Conservation (phyloP, 352 stramenopile genomes). For the Blastocystis sp. region DNA sequence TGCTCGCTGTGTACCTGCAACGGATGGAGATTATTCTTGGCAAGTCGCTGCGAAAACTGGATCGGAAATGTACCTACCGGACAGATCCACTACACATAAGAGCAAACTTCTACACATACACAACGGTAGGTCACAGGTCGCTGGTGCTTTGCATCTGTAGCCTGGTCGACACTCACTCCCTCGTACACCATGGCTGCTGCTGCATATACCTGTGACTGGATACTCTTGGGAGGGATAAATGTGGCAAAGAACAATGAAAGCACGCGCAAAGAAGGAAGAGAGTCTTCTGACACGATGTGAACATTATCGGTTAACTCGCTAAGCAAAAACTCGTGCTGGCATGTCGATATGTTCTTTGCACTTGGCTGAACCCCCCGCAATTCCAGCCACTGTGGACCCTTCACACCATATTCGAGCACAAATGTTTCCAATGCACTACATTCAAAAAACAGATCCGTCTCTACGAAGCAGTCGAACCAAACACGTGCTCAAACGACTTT, state of each 20-base stretch:
- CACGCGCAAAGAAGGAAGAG: constrained; percentile 82
- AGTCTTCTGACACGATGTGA: constrained; percentile 72
- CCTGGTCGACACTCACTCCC: constrained; percentile 69
- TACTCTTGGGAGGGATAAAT: constrained; percentile 86
- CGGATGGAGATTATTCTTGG: constrained; percentile 68
- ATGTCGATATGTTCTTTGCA: constrained; percentile 74
- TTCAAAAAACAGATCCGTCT: not conserved
- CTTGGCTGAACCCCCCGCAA: not conserved
- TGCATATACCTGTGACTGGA: constrained; percentile 90
- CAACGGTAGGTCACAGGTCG: constrained; percentile 67
- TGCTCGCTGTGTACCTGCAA: constrained; percentile 73
- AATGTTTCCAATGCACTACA: constrained; percentile 88
- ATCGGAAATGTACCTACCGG: constrained; percentile 72
- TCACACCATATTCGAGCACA: constrained; percentile 89
- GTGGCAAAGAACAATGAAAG: constrained; percentile 95
- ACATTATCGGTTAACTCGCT: constrained; percentile 81
- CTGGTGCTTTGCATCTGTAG: constrained; percentile 61
- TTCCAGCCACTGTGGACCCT: constrained; percentile 93
- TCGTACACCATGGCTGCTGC: constrained; percentile 73
- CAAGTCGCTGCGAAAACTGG: constrained; percentile 72
- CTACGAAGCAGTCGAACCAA: constrained; percentile 78
- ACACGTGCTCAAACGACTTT: constrained; percentile 85
- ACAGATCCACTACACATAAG: constrained; percentile 52
- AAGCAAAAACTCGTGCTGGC: constrained; percentile 84
- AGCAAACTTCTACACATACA: constrained; percentile 62